Conservation (phyloP, 73 alveolate species). For the Paraurostyla sp. region DNA sequence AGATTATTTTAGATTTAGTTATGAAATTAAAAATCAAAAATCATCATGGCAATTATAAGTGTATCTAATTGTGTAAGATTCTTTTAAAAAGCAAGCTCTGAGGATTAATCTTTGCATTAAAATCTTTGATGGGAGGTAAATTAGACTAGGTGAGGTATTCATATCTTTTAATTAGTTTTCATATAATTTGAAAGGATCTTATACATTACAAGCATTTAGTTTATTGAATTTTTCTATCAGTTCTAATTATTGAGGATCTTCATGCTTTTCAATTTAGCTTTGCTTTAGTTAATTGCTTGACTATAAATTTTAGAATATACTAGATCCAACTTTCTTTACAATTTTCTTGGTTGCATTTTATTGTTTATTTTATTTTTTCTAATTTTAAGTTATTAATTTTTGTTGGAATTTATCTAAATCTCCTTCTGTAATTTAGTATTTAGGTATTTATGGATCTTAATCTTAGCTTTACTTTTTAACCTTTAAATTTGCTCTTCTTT, state of each 20-base stretch:
- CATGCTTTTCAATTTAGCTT: neutral
- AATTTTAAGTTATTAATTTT: neutral
- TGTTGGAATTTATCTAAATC: slow-evolving; percentile 36
- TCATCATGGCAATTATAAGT: too few relatives aligned
- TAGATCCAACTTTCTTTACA: neutral
- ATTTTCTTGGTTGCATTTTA: neutral
- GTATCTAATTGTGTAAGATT: too few relatives aligned
- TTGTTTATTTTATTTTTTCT: neutral
- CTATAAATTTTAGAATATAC: neutral
- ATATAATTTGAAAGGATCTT: neutral
- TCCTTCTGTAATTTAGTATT: slow-evolving; percentile 1
- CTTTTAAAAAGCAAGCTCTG: slow-evolving; percentile 35
- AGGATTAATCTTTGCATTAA: slow-evolving; percentile 1
- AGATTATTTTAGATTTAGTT: too few relatives aligned
- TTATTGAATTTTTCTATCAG: neutral
- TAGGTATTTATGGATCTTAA: neutral
- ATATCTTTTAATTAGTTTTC: slow-evolving; percentile 7
- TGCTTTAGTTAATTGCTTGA: too few relatives aligned
- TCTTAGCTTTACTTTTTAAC: neutral
- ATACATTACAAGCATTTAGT: neutral
- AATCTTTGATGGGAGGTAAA: slow-evolving; percentile 9
- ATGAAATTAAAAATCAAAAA: too few relatives aligned
- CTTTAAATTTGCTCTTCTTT: neutral
- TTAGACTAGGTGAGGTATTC: neutral
- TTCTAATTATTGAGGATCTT: neutral